A percentile compares a stretch with the other conserved stretches of the same genome.
Conservation (phyloP, 495 filamentous ascomycete species). For the Chaetomidium leptoderma region DNA sequence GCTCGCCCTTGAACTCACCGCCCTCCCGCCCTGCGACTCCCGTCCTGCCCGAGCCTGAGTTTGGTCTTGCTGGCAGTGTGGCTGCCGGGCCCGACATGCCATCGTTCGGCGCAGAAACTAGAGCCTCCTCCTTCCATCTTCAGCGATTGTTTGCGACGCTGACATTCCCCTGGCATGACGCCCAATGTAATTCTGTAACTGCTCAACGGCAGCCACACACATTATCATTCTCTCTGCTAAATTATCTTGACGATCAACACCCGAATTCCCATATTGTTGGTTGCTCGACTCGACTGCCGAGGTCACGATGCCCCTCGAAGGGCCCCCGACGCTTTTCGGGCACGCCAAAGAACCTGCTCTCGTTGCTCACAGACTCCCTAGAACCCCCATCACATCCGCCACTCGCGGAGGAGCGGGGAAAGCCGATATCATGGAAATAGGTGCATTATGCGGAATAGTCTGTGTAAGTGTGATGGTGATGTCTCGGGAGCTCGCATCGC, state of each 20-base stretch:
- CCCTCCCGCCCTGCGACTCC: too few relatives aligned
- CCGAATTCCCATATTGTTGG: neutral
- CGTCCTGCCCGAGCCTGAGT: neutral
- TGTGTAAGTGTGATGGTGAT: too few relatives aligned
- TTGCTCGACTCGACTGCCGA: neutral
- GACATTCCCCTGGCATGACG: neutral
- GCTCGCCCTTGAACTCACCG: neutral
- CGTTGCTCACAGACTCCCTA: neutral
- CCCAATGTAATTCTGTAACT: neutral
- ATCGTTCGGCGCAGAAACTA: neutral
- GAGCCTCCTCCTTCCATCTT: neutral
- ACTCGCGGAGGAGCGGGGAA: too few relatives aligned
- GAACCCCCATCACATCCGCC: neutral
- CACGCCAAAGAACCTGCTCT: neutral
- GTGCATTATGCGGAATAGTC: too few relatives aligned
- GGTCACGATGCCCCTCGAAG: neutral
- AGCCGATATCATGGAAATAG: too few relatives aligned
- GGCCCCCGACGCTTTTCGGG: neutral
- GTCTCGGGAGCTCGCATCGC: too few relatives aligned
- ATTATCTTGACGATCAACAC: neutral
- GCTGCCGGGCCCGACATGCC: slow-evolving; percentile 1
- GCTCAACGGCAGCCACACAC: neutral
- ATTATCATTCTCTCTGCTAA: too few relatives aligned
- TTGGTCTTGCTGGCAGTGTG: neutral
- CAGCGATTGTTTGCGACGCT: neutral